Evolutionary conservation across 2,329 filamentous ascomycete species (phyloP), one percentile per base, ranked within the genome.

Genomic region (Lachnellula suecica): DNA sequence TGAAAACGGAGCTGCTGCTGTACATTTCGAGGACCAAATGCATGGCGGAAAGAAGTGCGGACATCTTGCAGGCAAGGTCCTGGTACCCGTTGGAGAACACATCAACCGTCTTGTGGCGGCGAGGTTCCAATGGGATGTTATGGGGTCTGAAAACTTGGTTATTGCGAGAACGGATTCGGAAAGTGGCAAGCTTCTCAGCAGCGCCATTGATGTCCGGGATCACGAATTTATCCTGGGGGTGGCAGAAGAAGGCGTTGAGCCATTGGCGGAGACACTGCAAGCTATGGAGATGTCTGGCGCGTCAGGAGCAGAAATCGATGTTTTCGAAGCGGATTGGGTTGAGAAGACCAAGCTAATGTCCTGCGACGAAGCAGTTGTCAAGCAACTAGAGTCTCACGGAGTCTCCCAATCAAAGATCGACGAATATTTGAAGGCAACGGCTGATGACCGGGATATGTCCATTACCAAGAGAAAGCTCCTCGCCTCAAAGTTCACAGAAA

Each of bases 1-100:
- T 17, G 94, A 99, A 74, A 96, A 96, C 63, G 94, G 94, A 48
- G 94, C 94, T 1, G 94, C 94, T 0, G 94, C 88, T 8, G 94
- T 99, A 2, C 94, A 99, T 71, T 96, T 99, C 57, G 94, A 99
- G 72, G 94, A 99, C 68, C 94, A 99, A 73, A 82, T 97, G 43
- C 94, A 97, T 68, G 94, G 94, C 40, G 94, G 94, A 56, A 99
- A 99, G 79, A 99, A 97, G 74, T 99, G 94, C 68, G 94, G 94
- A 15, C 94, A 99, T 73, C 76, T 97, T 56, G 94, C 94, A 1
- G 94, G 94, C 61, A 99, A 97, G 71, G 94, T 97, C 2, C 78
- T 99, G 8, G 94, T 97, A 2, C 93, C 94, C 0, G 84, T 92
- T 1, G 89, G 91, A 55, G 94, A 97, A 70, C 94, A 99, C 75